Conservation (phyloP, 495 filamentous ascomycete species). For the Pseudoneurospora amorphoporcata region DNA sequence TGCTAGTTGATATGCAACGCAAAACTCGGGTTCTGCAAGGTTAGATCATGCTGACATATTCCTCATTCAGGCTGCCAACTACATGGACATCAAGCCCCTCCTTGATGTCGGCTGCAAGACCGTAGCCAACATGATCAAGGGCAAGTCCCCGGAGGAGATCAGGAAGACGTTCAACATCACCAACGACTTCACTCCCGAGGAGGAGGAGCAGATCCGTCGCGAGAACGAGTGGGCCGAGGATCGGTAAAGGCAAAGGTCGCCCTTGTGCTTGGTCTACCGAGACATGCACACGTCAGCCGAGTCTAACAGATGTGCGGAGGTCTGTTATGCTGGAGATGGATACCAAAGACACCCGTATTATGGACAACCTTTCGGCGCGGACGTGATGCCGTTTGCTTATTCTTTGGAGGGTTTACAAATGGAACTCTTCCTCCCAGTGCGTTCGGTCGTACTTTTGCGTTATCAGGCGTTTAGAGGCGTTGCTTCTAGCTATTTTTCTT, state of each 20-base stretch:
- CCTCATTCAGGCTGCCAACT: slow-evolving; percentile 53
- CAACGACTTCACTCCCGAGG: slow-evolving; percentile 74
- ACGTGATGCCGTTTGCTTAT: not conserved
- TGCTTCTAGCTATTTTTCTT: not conserved
- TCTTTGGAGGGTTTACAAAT: not conserved
- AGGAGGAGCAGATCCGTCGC: slow-evolving; percentile 73
- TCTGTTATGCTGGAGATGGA: not conserved
- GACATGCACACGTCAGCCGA: not conserved
- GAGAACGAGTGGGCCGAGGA: slow-evolving; percentile 85
- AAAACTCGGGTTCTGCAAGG: not conserved
- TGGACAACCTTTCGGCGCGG: not conserved
- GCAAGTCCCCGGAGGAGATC: slow-evolving; percentile 73
- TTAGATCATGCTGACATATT: slow-evolving; percentile 7
- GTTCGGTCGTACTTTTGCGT: not conserved
- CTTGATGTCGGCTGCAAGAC: slow-evolving; percentile 80
- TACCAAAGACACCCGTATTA: not conserved
- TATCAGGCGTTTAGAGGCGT: not conserved
- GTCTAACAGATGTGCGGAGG: not conserved
- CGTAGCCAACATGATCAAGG: slow-evolving; percentile 81
- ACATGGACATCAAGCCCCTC: slow-evolving; percentile 72
- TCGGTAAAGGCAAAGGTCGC: slow-evolving; percentile 22
- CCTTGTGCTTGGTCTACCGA: not conserved
- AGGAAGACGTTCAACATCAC: slow-evolving; percentile 78
- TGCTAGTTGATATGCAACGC: not conserved
- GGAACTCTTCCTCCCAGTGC: not conserved